Evolutionary conservation across 2,329 filamentous ascomycete species (phyloP).

Genomic region (Aspergillus niger): DNA sequence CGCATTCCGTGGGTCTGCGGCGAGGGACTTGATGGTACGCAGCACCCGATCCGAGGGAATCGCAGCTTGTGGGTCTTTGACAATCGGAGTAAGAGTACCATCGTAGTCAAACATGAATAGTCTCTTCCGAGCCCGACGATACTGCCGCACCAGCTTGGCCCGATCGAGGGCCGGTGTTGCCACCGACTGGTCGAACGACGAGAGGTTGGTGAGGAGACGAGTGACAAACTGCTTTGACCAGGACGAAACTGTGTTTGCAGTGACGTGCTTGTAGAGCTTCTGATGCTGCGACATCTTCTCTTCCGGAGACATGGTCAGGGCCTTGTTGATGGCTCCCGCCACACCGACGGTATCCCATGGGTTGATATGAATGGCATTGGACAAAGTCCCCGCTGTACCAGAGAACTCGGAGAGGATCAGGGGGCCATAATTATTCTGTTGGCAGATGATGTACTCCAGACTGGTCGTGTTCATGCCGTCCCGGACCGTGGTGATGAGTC

Average conservation of each 20-base stretch:
- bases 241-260: slow-evolving; percentile 78
- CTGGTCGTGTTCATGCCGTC: slow-evolving; percentile 99
- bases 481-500: slow-evolving; percentile 89
- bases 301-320: slow-evolving; percentile 71
- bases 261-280: slow-evolving; percentile 79
- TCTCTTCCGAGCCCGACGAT: slow-evolving; percentile 72
- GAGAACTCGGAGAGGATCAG: slow-evolving; percentile 96
- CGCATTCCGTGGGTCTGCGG: slow-evolving; percentile 75
- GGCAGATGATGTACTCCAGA: slow-evolving; percentile 90
- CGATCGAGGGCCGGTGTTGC: slow-evolving; percentile 82
- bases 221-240: slow-evolving; percentile 83
- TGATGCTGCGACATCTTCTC: slow-evolving; percentile 69
- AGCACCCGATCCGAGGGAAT: slow-evolving; percentile 84
- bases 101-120: slow-evolving; percentile 99
- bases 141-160: slow-evolving; percentile 69
- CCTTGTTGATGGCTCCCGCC: slow-evolving; percentile 77
- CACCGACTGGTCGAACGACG: slow-evolving; percentile 71
- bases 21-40: slow-evolving; percentile 74
- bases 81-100: slow-evolving; percentile 92
- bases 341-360: slow-evolving; percentile 89
- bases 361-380: slow-evolving; percentile 91
- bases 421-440: slow-evolving; percentile 81
- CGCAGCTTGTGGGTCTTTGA: slow-evolving; percentile 84
- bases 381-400: slow-evolving; percentile 82
- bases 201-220: slow-evolving; percentile 76